phyloP scores from a whole-genome alignment of 768 basidiomycete genomes.

The Suillus bovinus region DNA sequence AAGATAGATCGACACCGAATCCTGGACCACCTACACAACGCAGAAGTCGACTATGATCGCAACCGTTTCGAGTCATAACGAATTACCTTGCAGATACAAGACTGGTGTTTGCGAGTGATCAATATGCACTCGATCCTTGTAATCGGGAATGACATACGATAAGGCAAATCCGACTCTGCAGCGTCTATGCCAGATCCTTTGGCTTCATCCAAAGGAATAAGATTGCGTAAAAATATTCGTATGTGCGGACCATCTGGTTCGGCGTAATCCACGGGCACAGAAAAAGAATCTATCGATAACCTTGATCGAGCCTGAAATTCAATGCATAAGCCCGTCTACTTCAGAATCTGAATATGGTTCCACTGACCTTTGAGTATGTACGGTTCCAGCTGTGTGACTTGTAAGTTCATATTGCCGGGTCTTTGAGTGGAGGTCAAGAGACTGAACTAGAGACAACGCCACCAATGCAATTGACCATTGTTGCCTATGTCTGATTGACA shows the following conservation, averaged over 20 bases:
- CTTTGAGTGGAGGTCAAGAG: background rate
- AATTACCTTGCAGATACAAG: slow-evolving; percentile 43
- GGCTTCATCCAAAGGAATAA: slow-evolving; percentile 44
- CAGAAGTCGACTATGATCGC: background rate
- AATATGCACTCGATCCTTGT: background rate
- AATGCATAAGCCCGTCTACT: background rate
- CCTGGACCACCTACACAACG: slow-evolving; percentile 46
- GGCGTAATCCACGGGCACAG: slow-evolving; percentile 46
- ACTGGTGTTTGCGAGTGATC: slow-evolving; percentile 28
- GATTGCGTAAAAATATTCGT: slow-evolving; percentile 46
- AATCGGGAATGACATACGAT: slow-evolving; percentile 32
- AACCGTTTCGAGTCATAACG: background rate
- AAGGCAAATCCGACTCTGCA: slow-evolving; percentile 47
- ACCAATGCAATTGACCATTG: too few species aligned
- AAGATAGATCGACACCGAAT: slow-evolving; percentile 39
- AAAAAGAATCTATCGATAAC: slow-evolving; percentile 51
- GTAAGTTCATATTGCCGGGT: background rate
- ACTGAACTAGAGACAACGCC: too few species aligned
- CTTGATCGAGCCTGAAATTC: slow-evolving; percentile 39
- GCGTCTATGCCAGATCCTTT: slow-evolving; percentile 41
- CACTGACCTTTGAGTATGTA: background rate
- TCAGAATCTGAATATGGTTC: background rate
- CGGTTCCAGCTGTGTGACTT: background rate
- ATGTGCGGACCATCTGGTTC: slow-evolving; percentile 46
- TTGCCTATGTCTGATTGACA: too few species aligned